Percentiles rank a stretch among this genome's conserved stretches.
phyloP scores from a whole-genome alignment of 2,329 filamentous ascomycete species.

The Claviceps capensis region DNA sequence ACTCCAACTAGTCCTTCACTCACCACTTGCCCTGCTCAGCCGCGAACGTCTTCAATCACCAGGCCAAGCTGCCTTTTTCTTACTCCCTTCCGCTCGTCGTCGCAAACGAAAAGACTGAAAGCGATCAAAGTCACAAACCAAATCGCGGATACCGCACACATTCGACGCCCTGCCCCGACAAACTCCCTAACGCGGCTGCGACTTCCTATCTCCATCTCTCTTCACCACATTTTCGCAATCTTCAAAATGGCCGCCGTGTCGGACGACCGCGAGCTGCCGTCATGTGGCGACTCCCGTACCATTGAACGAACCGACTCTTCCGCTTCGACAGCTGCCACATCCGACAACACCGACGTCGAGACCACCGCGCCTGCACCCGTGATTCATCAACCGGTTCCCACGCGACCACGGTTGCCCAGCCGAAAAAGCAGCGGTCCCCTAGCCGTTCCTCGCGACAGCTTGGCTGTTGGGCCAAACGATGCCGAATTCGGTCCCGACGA shows the following conservation, averaged over 20 bases:
- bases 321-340: constrained; percentile 15
- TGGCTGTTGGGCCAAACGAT: constrained; percentile 57
- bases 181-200: not conserved
- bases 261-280: constrained; percentile 12
- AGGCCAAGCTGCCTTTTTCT: not conserved
- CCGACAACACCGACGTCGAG: constrained; percentile 18
- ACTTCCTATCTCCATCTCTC: not conserved
- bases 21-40: not conserved
- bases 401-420: constrained; percentile 54
- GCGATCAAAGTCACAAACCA: not conserved
- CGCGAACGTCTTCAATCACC: not conserved
- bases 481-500: constrained; percentile 74
- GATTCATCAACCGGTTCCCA: constrained; percentile 37
- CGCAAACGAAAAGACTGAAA: not conserved
- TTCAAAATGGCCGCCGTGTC: constrained; percentile 9
- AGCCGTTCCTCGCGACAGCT: constrained; percentile 65
- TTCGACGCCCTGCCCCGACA: not conserved
- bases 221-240: too few relatives aligned
- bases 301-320: constrained; percentile 27
- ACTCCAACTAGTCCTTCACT: not conserved
- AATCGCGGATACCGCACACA: not conserved
- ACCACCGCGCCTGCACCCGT: constrained; percentile 26
- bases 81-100: not conserved
- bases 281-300: constrained; percentile 15
- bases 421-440: constrained; percentile 73